Evolutionary conservation across 257 asterid species (phyloP).

Genomic region (Galeopsis tetrahit): DNA sequence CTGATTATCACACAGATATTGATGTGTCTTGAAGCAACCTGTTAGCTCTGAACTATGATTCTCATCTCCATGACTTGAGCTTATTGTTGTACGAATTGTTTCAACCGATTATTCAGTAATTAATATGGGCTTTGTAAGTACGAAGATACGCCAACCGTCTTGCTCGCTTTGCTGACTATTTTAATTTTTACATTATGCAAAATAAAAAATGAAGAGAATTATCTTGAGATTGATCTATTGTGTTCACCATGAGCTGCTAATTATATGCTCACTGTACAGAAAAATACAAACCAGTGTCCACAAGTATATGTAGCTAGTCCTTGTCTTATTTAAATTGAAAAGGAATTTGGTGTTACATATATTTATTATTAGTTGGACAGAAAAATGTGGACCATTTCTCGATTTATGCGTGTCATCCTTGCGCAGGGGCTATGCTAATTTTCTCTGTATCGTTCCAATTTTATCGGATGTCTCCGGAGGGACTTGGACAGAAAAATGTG

Average conservation of each 20-base stretch:
- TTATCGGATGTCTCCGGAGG: too few species aligned
- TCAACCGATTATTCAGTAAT: constrained; percentile 13
- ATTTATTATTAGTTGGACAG: background rate
- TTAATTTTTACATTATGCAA: background rate
- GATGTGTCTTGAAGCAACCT: background rate
- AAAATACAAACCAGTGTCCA: background rate
- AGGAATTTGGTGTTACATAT: background rate
- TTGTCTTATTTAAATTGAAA: background rate
- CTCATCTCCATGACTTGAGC: background rate
- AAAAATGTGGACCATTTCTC: background rate
- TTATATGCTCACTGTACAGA: background rate
- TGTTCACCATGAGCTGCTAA: background rate
- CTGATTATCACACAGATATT: background rate
- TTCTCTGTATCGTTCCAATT: too few species aligned
- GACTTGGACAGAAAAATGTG: constrained; percentile 1
- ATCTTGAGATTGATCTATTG: background rate
- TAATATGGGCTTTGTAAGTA: constrained; percentile 32
- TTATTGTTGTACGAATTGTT: constrained; percentile 13
- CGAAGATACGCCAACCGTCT: background rate
- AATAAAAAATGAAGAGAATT: background rate
- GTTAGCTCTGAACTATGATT: background rate
- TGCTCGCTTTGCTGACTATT: constrained; percentile 1
- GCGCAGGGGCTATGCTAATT: too few species aligned
- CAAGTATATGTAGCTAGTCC: background rate
- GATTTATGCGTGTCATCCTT: too few species aligned